Base-by-base conservation (phyloP, 225 moss, liverwort and hornwort species). In the Bryum argenteum region DNA sequence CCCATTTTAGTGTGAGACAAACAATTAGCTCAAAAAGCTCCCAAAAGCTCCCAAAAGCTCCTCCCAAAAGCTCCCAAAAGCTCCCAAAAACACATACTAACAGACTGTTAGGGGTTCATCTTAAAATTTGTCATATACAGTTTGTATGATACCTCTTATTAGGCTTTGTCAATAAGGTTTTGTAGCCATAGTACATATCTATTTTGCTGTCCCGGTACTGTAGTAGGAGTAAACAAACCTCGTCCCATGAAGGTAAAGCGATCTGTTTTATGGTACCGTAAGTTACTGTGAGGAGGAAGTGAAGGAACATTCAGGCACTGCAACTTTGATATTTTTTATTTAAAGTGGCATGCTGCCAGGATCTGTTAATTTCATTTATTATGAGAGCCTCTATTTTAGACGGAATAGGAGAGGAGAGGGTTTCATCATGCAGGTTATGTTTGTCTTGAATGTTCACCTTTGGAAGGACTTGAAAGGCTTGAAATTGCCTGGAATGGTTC, bases 81-180 rank as follows among this genome's bases (percentile, higher is more conserved):
- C n/a, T n/a, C n/a, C n/a, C n/a, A n/a, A n/a, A n/a, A n/a, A n/a
- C n/a, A n/a, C n/a, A n/a, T n/a, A n/a, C n/a, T n/a, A n/a, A n/a
- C n/a, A n/a, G n/a, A n/a, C n/a, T n/a, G n/a, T n/a, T n/a, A n/a
- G n/a, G n/a, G n/a, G n/a, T n/a, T n/a, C n/a, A n/a, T n/a, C n/a
- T n/a, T n/a, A n/a, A n/a, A n/a, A n/a, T n/a, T n/a, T n/a, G n/a
- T 70, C 22, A 67, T 58, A 71, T 71, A 78, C 71, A 50, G 24
- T 24, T 26, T 76, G 37, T 58, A 33, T 33, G 33, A 33, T 33
- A 33, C 7, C 33, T 5, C 33, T 33, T 33, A 4, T 6, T 33
- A 33, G 33, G 63, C 41, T 70, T 69, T 71, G 75, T 74, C 37
- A 44, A 75, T 75, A 75, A 71, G 77, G 68, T 84, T 74, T 74